Base-by-base conservation (phyloP, 306 rosid species). In the Castanea crenata region DNA sequence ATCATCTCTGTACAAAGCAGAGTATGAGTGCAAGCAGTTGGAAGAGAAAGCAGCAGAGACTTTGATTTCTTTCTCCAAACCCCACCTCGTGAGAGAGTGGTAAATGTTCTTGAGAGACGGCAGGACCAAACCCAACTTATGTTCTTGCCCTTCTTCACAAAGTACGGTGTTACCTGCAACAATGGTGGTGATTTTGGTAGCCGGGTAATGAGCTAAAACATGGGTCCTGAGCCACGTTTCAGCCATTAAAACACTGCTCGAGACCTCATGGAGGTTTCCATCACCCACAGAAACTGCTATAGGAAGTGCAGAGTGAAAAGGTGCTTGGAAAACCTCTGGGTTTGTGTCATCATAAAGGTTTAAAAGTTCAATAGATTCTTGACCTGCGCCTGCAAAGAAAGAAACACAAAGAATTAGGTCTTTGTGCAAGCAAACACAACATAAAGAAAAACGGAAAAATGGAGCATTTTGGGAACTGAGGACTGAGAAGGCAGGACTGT, bases 71-170 rank as follows among this genome's bases (percentile, higher is more conserved):
- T 86, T 81, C 85, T 92, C 93, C 85, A 94, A 90, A 80, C 91
- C 97, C 98, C 98, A 94, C 78, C 98, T 87, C 11, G 49, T 89
- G 1, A 94, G 90, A 5, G 97, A 92, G 67, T 91, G 87, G 68
- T 88, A 78, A 23, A 94, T 64, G 81, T 94, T 94, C 87, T 85
- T 91, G 67, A 92, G 32, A 62, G 93, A 86, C 18, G 86, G 84
- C 4, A 91, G 73, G 71, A 88, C 79, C 59, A 83, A 16, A 59
- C 20, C 25, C 14, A 83, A 81, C 31, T 84, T 76, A 20, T 71
- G 69, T 2, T 82, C 79, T 57, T 77, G 88, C 55, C 76, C 74
- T 55, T 76, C 79, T 34, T 79, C 79, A 86, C 96, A 92, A 54
- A 88, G 78, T 76, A 73, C 77, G 35, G 74, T 34, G 68, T 69